Evolutionary conservation across 2,329 filamentous ascomycete genomes (phyloP).

Genomic region (Clarireedia homoeocarpa): DNA sequence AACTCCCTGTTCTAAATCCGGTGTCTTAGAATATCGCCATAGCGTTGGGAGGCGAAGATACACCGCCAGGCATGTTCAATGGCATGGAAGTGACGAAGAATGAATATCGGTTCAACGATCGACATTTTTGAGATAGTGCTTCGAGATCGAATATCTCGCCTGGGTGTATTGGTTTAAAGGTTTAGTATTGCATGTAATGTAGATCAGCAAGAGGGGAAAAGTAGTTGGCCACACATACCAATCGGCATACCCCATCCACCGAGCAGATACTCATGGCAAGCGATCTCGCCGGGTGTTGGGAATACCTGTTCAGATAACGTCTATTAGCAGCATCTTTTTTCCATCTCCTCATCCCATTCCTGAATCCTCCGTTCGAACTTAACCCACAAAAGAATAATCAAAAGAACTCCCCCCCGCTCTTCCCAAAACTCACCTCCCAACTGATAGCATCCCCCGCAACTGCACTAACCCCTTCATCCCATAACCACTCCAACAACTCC

Average conservation of each 20-base stretch:
- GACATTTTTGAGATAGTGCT: slow-evolving; percentile 36
- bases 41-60: slow-evolving; percentile 25
- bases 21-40: slow-evolving; percentile 14
- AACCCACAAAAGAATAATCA: not conserved
- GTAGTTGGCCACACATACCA: slow-evolving; percentile 8
- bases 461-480: not conserved
- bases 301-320: not conserved
- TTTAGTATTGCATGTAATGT: not conserved
- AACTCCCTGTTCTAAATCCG: not conserved
- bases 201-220: not conserved
- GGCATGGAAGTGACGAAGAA: slow-evolving; percentile 56
- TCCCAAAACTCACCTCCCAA: not conserved
- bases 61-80: slow-evolving; percentile 36
- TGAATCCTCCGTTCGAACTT: not conserved
- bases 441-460: slow-evolving; percentile 4
- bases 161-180: not conserved
- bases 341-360: not conserved
- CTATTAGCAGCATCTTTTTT: not conserved
- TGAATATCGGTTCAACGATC: slow-evolving; percentile 43
- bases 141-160: slow-evolving; percentile 32
- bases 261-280: slow-evolving; percentile 2
- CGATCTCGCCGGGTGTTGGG: not conserved
- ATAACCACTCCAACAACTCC: slow-evolving; percentile 2
- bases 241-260: slow-evolving; percentile 15
- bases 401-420: no score